Evolutionary conservation across 352 stramenopile genomes (phyloP), one percentile per base, ranked within the genome.

Genomic region (Phytophthora brassicae): DNA sequence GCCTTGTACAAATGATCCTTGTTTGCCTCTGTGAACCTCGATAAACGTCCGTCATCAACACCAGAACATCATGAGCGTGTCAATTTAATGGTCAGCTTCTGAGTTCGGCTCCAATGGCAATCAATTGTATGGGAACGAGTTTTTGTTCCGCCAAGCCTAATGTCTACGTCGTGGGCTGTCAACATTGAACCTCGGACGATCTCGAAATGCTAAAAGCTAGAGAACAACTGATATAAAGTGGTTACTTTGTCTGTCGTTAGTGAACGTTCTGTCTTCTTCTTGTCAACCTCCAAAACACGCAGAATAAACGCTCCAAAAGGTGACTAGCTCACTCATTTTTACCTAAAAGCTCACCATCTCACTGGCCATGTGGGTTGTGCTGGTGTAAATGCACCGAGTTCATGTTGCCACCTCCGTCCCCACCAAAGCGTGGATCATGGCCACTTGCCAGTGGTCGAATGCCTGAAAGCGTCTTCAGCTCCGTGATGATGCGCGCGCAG

Each of bases 401-500:
- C 45, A 85, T 65, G 35, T 72, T 82, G 17, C 64, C 71, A 6
- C 63, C 63, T 14, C 81, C 70, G 31, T 83, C 71, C 16, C 54
- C 33, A 7, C 72, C 77, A 16, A 86, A 88, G 17, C 81, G 81
- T 28, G 70, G 66, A 45, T 89, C 81, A 20, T 79, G 65, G 45
- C 77, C 71, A 60, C 55, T 81, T 0, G 74, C 68, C 4, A 86
- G 61, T 28, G 84, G 79, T 41, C 85, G 81, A 41, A 88, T 81
- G 17, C 82, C 84, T 6, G 81, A 92, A 11, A 99, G 81, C 17
- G 94, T 98, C 84, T 99, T 99, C 29, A 99, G 84, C 75, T 99
- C 96, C 26, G 96, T 99, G 70, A 99, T 99, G 67, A 99, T 99
- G 44, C 97, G 97, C 23, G 96, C 97, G 74, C 96, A 99, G 9